Conservation (phyloP, 805 yeast genomes). For the Yamadazyma insecticola region DNA sequence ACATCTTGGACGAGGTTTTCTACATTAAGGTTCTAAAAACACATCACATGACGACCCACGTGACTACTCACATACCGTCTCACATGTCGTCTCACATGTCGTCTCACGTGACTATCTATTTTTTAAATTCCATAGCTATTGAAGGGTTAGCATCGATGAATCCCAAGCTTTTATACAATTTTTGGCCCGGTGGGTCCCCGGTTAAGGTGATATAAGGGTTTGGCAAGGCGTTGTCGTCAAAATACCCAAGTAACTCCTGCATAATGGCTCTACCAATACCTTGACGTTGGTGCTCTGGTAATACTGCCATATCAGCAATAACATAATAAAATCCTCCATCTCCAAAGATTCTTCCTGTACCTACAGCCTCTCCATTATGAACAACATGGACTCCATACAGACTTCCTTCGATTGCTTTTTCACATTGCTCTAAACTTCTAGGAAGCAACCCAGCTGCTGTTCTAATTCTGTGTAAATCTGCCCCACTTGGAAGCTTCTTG, state of each 20-base stretch:
- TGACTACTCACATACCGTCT: too few species aligned
- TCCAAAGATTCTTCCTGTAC: constrained; percentile 7
- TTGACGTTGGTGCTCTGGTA: constrained; percentile 6
- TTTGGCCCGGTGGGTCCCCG: constrained; percentile 7
- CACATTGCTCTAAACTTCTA: constrained; percentile 1
- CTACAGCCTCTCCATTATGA: constrained; percentile 1
- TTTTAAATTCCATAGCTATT: constrained; percentile 1
- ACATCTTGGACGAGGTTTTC: too few species aligned
- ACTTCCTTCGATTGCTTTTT: constrained; percentile 1
- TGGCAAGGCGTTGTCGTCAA: constrained; percentile 1
- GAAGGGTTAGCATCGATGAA: background rate
- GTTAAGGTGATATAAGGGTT: constrained; percentile 2
- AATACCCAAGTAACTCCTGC: constrained; percentile 1
- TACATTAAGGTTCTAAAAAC: too few species aligned
- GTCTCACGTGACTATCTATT: too few species aligned
- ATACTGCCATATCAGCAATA: constrained; percentile 6
- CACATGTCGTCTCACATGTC: too few species aligned
- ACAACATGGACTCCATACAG: constrained; percentile 3
- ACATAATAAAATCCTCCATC: constrained; percentile 9
- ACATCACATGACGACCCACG: too few species aligned
- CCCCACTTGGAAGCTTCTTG: too few species aligned
- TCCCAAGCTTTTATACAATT: constrained; percentile 4
- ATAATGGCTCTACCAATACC: constrained; percentile 4
- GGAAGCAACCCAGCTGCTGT: constrained; percentile 3
- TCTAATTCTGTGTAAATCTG: too few species aligned